These are phyloP conservation scores for Raffaelea deltoideospora DNA, from an alignment of 2,329 filamentous ascomycete genomes.

Conservation along the genomic window DNA sequence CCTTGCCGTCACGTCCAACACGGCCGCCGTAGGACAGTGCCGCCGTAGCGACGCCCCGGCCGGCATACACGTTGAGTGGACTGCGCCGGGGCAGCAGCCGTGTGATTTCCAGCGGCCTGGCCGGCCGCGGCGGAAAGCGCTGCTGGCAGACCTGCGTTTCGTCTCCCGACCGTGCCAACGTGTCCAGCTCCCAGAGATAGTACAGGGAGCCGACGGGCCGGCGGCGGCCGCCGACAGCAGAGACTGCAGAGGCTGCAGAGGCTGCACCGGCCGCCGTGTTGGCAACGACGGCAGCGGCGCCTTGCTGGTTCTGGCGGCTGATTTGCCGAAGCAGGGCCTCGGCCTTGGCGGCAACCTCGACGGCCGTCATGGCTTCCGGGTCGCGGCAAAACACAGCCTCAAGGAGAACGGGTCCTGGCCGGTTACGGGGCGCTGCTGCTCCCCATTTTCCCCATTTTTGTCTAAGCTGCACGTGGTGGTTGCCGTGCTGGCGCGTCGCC, in stretches of 20 bases:
- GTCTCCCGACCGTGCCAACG: no score
- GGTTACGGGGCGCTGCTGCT: neutral
- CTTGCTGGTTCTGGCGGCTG: neutral
- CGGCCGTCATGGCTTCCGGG: neutral
- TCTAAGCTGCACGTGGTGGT: no score
- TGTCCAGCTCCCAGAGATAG: no score
- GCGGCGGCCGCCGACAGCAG: no score
- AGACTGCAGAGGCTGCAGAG: no score
- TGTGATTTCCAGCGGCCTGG: neutral
- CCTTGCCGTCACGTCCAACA: no score
- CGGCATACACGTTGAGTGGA: conserved; percentile 2
- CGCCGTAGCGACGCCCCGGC: conserved; percentile 3
- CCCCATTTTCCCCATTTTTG: no score
- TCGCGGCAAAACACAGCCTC: conserved; percentile 9
- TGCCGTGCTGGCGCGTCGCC: neutral
- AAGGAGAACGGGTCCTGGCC: neutral
- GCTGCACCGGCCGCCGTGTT: no score
- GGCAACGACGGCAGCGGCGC: no score
- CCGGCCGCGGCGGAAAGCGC: neutral
- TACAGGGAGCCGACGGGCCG: neutral
- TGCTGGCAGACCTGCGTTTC: neutral
- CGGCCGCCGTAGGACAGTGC: neutral
- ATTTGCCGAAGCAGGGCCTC: conserved; percentile 1
- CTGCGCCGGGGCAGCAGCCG: conserved; percentile 2
- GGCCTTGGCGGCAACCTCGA: conserved; percentile 1